Conservation (phyloP, 805 yeast species). For the Ogataea trehaloabstinens region DNA sequence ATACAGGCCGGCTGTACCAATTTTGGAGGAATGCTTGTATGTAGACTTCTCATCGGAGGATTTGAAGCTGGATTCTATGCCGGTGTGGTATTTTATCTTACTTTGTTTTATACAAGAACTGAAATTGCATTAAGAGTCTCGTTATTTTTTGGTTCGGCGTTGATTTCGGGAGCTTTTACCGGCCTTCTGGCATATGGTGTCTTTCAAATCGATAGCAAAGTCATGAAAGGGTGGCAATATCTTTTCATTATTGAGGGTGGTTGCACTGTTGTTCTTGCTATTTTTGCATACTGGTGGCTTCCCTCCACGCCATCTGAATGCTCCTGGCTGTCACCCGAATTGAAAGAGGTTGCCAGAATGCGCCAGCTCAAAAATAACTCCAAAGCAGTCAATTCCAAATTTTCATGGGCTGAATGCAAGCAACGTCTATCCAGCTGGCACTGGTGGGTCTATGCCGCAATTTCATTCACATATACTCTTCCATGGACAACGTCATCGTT, state of each 20-base stretch:
- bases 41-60: constrained; percentile 39
- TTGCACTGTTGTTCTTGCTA: constrained; percentile 34
- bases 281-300: constrained; percentile 13
- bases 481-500: constrained; percentile 15
- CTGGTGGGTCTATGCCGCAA: constrained; percentile 13
- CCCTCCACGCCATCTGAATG: constrained; percentile 12
- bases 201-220: constrained; percentile 8
- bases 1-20: constrained; percentile 41
- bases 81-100: constrained; percentile 15
- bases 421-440: constrained; percentile 8
- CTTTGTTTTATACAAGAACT: constrained; percentile 15
- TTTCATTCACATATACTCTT: constrained; percentile 15
- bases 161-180: constrained; percentile 19
- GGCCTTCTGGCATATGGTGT: constrained; percentile 21
- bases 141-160: constrained; percentile 16
- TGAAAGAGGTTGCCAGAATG: constrained; percentile 13
- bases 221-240: constrained; percentile 29
- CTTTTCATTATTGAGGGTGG: constrained; percentile 32
- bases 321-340: constrained; percentile 12
- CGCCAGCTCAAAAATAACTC: constrained; percentile 7
- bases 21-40: constrained; percentile 39
- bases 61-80: constrained; percentile 42
- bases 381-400: constrained; percentile 6
- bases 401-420: constrained; percentile 10
- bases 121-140: constrained; percentile 16